Evolutionary conservation across 2,329 filamentous ascomycete genomes (phyloP).

Genomic region (Ambrosiella xylebori): DNA sequence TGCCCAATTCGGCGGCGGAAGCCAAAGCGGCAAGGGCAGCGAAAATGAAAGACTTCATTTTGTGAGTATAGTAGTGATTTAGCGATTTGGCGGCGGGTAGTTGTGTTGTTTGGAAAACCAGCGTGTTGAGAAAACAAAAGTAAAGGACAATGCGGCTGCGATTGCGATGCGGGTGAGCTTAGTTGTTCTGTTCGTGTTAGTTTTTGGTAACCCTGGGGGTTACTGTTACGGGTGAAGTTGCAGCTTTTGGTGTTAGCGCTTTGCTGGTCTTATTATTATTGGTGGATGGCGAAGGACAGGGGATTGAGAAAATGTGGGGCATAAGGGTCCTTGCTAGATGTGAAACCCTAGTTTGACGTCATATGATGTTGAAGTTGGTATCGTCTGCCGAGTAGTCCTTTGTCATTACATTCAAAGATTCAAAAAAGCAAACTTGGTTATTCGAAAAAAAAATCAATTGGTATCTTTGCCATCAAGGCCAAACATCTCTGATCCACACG

Average conservation of each 20-base stretch:
- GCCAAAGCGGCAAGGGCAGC: constrained; percentile 34
- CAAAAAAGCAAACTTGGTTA: neutral
- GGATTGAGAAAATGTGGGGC: too few relatives aligned
- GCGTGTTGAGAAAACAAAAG: too few relatives aligned
- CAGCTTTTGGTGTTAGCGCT: neutral
- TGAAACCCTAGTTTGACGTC: neutral
- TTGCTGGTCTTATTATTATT: neutral
- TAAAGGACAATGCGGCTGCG: too few relatives aligned
- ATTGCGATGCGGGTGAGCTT: too few relatives aligned
- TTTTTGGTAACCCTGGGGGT: neutral
- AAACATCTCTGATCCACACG: too few relatives aligned
- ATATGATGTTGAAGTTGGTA: neutral
- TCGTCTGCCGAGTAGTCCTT: neutral
- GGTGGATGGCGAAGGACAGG: too few relatives aligned
- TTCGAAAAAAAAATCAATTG: neutral
- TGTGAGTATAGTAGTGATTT: neutral
- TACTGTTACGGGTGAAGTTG: neutral
- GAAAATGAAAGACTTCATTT: constrained; percentile 34
- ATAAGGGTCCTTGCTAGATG: neutral
- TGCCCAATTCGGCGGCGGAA: constrained; percentile 48
- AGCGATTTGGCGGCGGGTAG: neutral
- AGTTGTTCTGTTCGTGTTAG: neutral
- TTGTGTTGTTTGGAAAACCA: too few relatives aligned
- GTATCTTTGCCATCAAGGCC: neutral
- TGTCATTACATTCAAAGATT: neutral